Base-by-base conservation (phyloP, 202 grass and related monocot species). In the Carex arenaria region DNA sequence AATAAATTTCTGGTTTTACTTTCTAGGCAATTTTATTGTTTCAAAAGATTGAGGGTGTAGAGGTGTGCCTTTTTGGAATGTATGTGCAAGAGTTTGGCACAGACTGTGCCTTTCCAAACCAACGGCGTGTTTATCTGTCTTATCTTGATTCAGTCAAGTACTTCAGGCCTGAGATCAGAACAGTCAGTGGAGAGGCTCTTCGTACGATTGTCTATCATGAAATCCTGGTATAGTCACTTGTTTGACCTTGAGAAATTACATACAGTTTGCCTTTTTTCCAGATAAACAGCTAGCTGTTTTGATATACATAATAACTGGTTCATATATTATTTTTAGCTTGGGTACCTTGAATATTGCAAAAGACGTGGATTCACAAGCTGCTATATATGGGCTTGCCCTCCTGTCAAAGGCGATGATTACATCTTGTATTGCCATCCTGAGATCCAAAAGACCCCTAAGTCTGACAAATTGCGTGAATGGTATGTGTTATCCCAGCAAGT, bases 41-140 rank as follows among this genome's bases (percentile, higher is more conserved):
- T 87, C 97, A 99, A 88, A 99, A 90, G 88, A 99, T 99, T 82
- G 97, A 99, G 92, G 97, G 97, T 36, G 97, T 99, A 67, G 97
- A 99, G 92, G 97, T 99, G 56, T 99, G 97, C 84, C 85, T 99
- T 55, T 99, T 99, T 84, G 97, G 97, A 78, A 99, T 99, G 97
- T 99, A 99, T 84, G 97, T 99, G 79, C 97, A 99, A 92, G 97
- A 99, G 86, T 99, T 99, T 88, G 97, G 97, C 84, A 89, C 91
- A 6, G 97, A 99, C 60, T 94, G 90, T 69, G 77, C 90, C 78
- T 94, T 88, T 42, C 97, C 97, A 0, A 99, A 97, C 80, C 89
- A 96, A 82, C 89, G 97, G 8, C 97, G 97, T 87, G 93, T 99
- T 85, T 99, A 99, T 91, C 87, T 99, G 70, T 99, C 97, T 67